A percentile compares a stretch with the other conserved stretches of the same genome.
Evolutionary conservation across 2,329 filamentous ascomycete species (phyloP).

Genomic region (Calycina herbarum): DNA sequence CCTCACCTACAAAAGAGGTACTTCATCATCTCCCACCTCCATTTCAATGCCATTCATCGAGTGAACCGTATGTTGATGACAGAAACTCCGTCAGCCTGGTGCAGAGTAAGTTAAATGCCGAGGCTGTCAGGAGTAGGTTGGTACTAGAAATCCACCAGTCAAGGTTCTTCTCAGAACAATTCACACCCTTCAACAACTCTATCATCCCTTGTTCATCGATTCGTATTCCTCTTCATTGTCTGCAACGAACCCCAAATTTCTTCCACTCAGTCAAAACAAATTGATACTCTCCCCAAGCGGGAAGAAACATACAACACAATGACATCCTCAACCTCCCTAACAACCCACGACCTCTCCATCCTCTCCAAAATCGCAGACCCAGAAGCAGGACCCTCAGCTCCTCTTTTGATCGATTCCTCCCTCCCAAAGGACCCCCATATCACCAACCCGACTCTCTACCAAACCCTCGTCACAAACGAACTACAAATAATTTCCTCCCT

Average conservation of each 20-base stretch:
- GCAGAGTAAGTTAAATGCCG: conserved; percentile 6
- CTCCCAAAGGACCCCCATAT: conserved; percentile 58
- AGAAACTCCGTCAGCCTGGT: background rate
- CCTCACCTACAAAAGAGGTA: conserved; percentile 16
- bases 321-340: conserved; percentile 45
- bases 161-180: background rate
- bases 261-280: too few species aligned
- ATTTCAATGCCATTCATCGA: background rate
- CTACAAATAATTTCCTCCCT: conserved; percentile 54
- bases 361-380: conserved; percentile 68
- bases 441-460: conserved; percentile 51
- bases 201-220: background rate
- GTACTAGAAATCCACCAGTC: background rate
- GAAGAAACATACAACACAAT: background rate
- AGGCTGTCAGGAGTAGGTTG: background rate
- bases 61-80: background rate
- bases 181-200: background rate
- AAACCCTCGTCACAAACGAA: conserved; percentile 51
- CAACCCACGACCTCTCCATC: conserved; percentile 59
- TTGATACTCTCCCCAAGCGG: background rate
- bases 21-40: conserved; percentile 13
- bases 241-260: too few species aligned
- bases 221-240: background rate
- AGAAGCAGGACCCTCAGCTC: conserved; percentile 57
- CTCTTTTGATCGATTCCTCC: conserved; percentile 53